phyloP scores from a whole-genome alignment of 805 yeast genomes.

The Candida tammaniensis region DNA sequence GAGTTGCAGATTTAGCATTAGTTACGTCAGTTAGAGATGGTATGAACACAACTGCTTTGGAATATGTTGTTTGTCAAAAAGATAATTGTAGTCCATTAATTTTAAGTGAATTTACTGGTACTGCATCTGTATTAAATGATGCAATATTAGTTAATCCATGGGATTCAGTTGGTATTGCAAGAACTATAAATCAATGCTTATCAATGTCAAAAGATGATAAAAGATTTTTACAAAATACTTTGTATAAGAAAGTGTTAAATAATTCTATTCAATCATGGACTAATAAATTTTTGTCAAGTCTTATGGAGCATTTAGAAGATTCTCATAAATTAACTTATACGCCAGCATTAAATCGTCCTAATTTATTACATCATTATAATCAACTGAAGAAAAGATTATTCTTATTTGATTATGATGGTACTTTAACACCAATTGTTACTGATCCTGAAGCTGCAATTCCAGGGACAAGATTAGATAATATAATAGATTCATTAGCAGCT shows the following conservation, averaged over 20 bases:
- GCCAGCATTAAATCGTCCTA: constrained; percentile 78
- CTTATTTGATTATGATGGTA: constrained; percentile 95
- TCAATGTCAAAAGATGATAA: constrained; percentile 49
- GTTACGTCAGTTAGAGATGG: constrained; percentile 94
- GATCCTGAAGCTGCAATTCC: constrained; percentile 99
- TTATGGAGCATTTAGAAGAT: constrained; percentile 38
- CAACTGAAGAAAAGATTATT: constrained; percentile 69
- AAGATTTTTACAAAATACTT: constrained; percentile 43
- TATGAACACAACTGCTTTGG: constrained; percentile 92
- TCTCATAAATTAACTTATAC: constrained; percentile 46
- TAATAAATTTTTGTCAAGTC: constrained; percentile 51
- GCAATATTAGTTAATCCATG: constrained; percentile 92
- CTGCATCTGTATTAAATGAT: constrained; percentile 65
- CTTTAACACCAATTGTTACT: constrained; percentile 90
- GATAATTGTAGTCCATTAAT: constrained; percentile 72
- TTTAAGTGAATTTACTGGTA: constrained; percentile 91
- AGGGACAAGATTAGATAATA: constrained; percentile 61
- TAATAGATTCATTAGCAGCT: constrained; percentile 56
- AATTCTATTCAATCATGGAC: constrained; percentile 86
- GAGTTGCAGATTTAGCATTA: constrained; percentile 87
- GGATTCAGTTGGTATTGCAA: constrained; percentile 94
- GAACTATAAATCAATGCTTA: constrained; percentile 70
- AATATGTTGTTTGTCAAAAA: constrained; percentile 85
- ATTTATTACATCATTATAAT: constrained; percentile 57
- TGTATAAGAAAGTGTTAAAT: constrained; percentile 62